Conservation (phyloP, 2,329 filamentous ascomycete species). For the Neurospora sp. region DNA sequence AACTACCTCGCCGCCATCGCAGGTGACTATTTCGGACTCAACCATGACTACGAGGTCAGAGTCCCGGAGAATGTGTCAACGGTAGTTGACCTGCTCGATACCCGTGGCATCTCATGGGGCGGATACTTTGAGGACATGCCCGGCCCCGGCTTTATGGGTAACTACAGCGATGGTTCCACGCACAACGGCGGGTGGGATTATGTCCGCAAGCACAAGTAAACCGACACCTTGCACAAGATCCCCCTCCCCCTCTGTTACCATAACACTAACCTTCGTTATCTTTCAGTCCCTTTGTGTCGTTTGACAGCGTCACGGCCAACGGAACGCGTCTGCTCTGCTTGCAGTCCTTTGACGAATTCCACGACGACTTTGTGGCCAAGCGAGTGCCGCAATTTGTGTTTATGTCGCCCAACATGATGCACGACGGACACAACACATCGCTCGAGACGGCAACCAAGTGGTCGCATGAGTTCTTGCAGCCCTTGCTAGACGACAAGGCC, state of each 20-base stretch:
- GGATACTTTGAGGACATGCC: constrained; percentile 37
- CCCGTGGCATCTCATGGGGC: constrained; percentile 30
- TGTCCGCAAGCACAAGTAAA: constrained; percentile 32
- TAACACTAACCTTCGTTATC: constrained; percentile 2
- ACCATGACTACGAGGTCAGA: constrained; percentile 34
- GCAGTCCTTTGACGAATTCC: constrained; percentile 54
- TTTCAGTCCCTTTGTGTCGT: constrained; percentile 31
- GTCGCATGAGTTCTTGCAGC: constrained; percentile 42
- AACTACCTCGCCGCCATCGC: constrained; percentile 37
- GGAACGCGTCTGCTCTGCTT: constrained; percentile 44
- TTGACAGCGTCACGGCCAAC: constrained; percentile 29
- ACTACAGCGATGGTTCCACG: constrained; percentile 26
- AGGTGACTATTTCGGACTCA: constrained; percentile 38
- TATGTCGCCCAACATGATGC: constrained; percentile 54
- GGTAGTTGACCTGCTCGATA: constrained; percentile 35
- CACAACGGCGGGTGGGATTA: constrained; percentile 27
- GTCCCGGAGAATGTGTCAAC: constrained; percentile 36
- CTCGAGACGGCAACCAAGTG: constrained; percentile 42
- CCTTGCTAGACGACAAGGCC: constrained; percentile 38
- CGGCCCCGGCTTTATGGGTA: constrained; percentile 36
- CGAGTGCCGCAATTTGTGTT: constrained; percentile 56
- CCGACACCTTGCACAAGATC: background rate
- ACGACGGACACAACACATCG: constrained; percentile 53
- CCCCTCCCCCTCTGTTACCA: background rate
- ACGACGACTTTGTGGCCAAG: constrained; percentile 44